Conservation (phyloP, 805 yeast genomes). For the Wickerhamiella vanderwaltii region DNA sequence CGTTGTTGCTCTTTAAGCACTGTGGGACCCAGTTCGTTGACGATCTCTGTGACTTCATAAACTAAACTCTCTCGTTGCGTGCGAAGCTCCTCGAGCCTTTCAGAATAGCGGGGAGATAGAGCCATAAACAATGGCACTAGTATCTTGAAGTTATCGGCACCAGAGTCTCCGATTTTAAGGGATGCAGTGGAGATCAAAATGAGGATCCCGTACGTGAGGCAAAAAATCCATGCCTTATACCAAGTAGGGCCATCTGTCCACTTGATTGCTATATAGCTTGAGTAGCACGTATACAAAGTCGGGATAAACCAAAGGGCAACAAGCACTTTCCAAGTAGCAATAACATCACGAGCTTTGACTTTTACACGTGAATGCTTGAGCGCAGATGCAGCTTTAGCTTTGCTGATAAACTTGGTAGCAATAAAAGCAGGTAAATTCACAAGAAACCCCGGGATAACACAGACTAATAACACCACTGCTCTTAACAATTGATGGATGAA, state of each 20-base stretch:
- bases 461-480: constrained; percentile 41
- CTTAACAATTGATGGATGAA: constrained; percentile 43
- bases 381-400: constrained; percentile 61
- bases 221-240: constrained; percentile 26
- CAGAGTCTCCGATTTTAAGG: constrained; percentile 80
- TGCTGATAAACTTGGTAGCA: constrained; percentile 62
- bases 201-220: constrained; percentile 50
- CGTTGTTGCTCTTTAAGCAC: constrained; percentile 53
- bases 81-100: constrained; percentile 42
- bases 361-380: constrained; percentile 80
- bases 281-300: constrained; percentile 66
- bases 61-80: constrained; percentile 49
- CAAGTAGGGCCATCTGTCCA: constrained; percentile 27
- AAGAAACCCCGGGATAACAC: constrained; percentile 79
- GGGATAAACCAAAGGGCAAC: constrained; percentile 87
- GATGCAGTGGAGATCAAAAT: constrained; percentile 78
- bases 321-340: constrained; percentile 94
- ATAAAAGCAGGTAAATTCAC: constrained; percentile 82
- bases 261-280: constrained; percentile 34
- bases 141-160: constrained; percentile 77
- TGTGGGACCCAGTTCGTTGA: constrained; percentile 72
- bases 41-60: constrained; percentile 61
- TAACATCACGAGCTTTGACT: constrained; percentile 81
- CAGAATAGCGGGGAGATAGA: constrained; percentile 27
- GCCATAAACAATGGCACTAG: constrained; percentile 61